Evolutionary conservation across 1,284 basidiomycete species (phyloP), one percentile per base, ranked within the genome.

Genomic region (Tylopilus sp.): DNA sequence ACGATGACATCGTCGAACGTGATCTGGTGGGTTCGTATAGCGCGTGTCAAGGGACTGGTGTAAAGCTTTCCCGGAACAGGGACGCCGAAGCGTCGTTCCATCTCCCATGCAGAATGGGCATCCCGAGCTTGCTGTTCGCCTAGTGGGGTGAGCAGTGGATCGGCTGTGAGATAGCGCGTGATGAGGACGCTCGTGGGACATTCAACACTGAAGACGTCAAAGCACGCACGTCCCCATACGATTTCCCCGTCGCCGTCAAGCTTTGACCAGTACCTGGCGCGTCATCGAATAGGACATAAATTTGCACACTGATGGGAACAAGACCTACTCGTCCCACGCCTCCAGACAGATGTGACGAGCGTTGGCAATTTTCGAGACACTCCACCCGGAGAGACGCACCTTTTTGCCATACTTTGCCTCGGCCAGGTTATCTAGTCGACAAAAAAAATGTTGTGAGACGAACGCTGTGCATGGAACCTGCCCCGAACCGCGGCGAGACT

Each of bases 21-120:
- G 13, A 43, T 35, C 15, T 34, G 61, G 57, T 82, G 74, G 0
- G 91, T 94, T 46, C 76, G 74, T 44, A 86, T 70, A 0, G 89
- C 85, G 12, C 90, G 74, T 2, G 76, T 80, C 45, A 92, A 67
- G 0, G 90, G 90, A 48, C 84, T 87, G 47, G 77, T 78, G 59
- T 83, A 90, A 46, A 84, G 74, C 38, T 64, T 72, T 51, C 76
- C 68, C 2, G 87, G 86, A 9, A 82, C 56, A 1, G 84, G 83
- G 2, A 86, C 74, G 5, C 75, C 77, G 6, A 64, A 52, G 4
- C 18, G 51, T 1, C 73, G 58, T 63, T 92, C 84, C 2, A 63
- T 57, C 44, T 72, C 66, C 89, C 89, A 92, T 2, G 74, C 74
- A 0, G 54, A 53, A 31, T 77, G 72, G 2, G 81, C 79, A 16